Base-by-base conservation (phyloP, 495 filamentous ascomycete species). In the Hyphodiscus hymeniophilus region DNA sequence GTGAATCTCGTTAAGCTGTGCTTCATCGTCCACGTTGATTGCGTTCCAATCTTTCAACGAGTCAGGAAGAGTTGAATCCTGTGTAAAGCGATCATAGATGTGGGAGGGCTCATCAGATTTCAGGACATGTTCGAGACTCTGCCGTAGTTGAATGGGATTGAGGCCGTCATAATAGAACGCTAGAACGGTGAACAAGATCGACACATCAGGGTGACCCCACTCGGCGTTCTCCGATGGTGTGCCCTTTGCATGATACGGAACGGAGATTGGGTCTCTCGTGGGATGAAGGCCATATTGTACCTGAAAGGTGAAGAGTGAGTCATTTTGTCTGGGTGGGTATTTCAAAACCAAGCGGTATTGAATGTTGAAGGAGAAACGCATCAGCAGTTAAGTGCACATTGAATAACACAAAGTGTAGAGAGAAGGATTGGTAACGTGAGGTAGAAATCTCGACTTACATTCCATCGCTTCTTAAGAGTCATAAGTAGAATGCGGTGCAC, bases 21-120 rank as follows among this genome's bases (percentile, higher is more conserved):
- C 55, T 3, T 61, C 52, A 41, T 77, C 74, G 7, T 76, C 71
- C 0, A 71, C 52, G 47, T 78, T 78, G 58, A 79, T 70, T 1
- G 62, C 40, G 35, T 68, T 74, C 66, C 65, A 74, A 5, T 71
- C 55, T 16, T 51, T 51, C 12, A 76, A 54, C 0, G 62, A 42
- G 5, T 57, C 62, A 3, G 76, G 75, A 22, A 79, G 48, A 26
- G 21, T 39, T 23, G 54, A 52, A 13, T 16, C 10, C 5, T 52
- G 40, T 12, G 48, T 17, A 10, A 44, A 77, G 20, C 57, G 61
- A 26, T 75, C 71, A 50, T 77, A 78, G 23, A 68, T 65, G 17
- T 56, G 58, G 0, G 64, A 60, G 2, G 75, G 71, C 24, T 80
- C 73, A 47, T 78, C 74, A 3, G 74, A 72, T 42, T 63, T 66